These are phyloP conservation scores for Pholiota microspora DNA, from an alignment of 768 basidiomycete species.

Conservation along the genomic window DNA sequence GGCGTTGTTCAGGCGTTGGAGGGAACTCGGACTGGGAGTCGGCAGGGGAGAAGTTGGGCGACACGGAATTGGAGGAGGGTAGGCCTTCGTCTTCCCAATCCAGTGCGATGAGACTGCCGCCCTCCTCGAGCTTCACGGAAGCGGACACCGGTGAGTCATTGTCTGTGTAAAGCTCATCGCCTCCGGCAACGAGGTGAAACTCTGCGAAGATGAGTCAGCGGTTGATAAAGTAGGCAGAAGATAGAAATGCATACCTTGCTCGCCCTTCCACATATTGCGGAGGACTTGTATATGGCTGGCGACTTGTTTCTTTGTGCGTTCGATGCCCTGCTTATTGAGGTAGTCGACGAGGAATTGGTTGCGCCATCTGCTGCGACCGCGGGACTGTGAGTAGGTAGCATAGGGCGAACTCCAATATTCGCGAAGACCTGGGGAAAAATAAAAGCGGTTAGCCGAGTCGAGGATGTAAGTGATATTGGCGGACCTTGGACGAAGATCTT, in stretches of 20 bases:
- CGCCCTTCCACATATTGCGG: constrained; percentile 87
- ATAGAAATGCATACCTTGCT: constrained; percentile 49
- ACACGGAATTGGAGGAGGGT: constrained; percentile 36
- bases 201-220: constrained; percentile 39
- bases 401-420: constrained; percentile 81
- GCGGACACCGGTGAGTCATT: constrained; percentile 42
- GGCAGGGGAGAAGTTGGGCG: constrained; percentile 45
- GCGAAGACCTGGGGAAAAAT: constrained; percentile 51
- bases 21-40: constrained; percentile 44
- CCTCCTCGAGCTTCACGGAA: constrained; percentile 56
- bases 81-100: constrained; percentile 43
- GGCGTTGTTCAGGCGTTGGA: constrained; percentile 39
- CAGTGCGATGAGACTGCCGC: constrained; percentile 39
- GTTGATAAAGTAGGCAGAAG: constrained; percentile 9
- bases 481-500: constrained; percentile 74
- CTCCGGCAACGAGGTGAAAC: constrained; percentile 77
- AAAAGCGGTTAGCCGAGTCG: constrained; percentile 3
- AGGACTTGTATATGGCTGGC: constrained; percentile 87
- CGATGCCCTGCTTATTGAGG: constrained; percentile 65
- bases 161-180: constrained; percentile 66
- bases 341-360: constrained; percentile 87
- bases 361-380: constrained; percentile 77
- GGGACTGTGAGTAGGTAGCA: constrained; percentile 69
- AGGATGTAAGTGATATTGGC: constrained; percentile 5
- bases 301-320: constrained; percentile 82